These are phyloP conservation scores for Mytilinidion resinicola DNA, from an alignment of 495 filamentous ascomycete genomes.

Conservation along the genomic window DNA sequence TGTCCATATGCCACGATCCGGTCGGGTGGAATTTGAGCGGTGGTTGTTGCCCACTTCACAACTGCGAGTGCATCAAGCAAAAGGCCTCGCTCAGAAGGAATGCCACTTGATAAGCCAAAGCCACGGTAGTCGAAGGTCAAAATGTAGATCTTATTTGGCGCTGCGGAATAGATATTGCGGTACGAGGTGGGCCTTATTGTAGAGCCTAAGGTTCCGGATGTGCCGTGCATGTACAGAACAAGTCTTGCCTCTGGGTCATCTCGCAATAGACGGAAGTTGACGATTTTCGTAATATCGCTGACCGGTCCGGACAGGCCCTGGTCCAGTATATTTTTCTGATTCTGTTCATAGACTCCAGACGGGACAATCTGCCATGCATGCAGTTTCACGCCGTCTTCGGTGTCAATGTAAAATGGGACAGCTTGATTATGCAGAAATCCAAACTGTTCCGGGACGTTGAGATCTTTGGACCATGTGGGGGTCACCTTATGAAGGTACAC, in stretches of 20 bases:
- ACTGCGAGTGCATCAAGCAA: constrained; percentile 47
- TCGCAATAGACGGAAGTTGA: constrained; percentile 54
- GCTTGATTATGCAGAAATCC: constrained; percentile 49
- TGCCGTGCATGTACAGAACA: constrained; percentile 51
- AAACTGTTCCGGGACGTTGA: constrained; percentile 45
- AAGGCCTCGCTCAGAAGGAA: constrained; percentile 25
- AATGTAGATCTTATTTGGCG: constrained; percentile 53
- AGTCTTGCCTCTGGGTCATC: constrained; percentile 54
- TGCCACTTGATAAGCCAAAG: constrained; percentile 25
- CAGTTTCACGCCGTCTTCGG: constrained; percentile 33
- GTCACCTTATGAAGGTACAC: constrained; percentile 44
- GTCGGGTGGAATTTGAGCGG: constrained; percentile 19
- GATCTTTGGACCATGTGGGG: constrained; percentile 47
- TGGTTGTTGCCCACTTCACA: constrained; percentile 49
- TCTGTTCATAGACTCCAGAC: constrained; percentile 38
- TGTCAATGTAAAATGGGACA: constrained; percentile 33
- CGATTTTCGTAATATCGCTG: constrained; percentile 47
- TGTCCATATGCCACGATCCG: constrained; percentile 29
- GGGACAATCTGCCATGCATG: constrained; percentile 39
- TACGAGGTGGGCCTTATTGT: constrained; percentile 56
- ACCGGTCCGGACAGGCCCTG: constrained; percentile 47
- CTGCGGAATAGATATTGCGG: constrained; percentile 52
- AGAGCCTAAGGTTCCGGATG: constrained; percentile 60
- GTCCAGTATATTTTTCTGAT: constrained; percentile 49
- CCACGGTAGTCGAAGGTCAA: constrained; percentile 42